Evolutionary conservation across 306 rosid genomes (phyloP).

Genomic region (Cucumis melo): DNA sequence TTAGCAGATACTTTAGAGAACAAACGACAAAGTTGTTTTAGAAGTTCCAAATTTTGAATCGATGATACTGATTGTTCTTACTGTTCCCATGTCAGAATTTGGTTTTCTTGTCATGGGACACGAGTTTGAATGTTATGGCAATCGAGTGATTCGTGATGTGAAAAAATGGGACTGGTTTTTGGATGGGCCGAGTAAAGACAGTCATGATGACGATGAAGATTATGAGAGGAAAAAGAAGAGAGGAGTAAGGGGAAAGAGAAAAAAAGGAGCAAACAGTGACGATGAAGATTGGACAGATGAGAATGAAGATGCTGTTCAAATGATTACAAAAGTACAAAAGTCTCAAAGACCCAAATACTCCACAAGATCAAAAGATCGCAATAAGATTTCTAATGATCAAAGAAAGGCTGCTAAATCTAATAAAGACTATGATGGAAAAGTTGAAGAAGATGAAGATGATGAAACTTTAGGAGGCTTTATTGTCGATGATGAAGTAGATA

Average conservation of each 20-base stretch:
- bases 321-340: slow-evolving; percentile 29
- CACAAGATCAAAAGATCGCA: slow-evolving; percentile 39
- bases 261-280: slow-evolving; percentile 13
- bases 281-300: slow-evolving; percentile 67
- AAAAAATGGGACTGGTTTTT: slow-evolving; percentile 79
- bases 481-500: slow-evolving; percentile 30
- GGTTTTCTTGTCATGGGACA: slow-evolving; percentile 63
- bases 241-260: slow-evolving; percentile 31
- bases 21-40: neutral
- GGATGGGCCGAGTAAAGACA: slow-evolving; percentile 31
- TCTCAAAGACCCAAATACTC: slow-evolving; percentile 32
- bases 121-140: slow-evolving; percentile 69
- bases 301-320: slow-evolving; percentile 35
- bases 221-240: slow-evolving; percentile 16
- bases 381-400: slow-evolving; percentile 13
- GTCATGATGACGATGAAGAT: slow-evolving; percentile 21
- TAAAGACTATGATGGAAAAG: slow-evolving; percentile 8
- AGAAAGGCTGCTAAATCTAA: slow-evolving; percentile 16
- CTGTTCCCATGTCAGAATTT: slow-evolving; percentile 33
- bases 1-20: neutral
- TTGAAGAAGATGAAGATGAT: neutral
- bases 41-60: neutral
- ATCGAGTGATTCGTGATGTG: slow-evolving; percentile 30
- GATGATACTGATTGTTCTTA: neutral
- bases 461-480: slow-evolving; percentile 11